Evolutionary conservation across 2,329 filamentous ascomycete genomes (phyloP), one percentile per base, ranked within the genome.

Genomic region (Aspergillus quadrilineatus): DNA sequence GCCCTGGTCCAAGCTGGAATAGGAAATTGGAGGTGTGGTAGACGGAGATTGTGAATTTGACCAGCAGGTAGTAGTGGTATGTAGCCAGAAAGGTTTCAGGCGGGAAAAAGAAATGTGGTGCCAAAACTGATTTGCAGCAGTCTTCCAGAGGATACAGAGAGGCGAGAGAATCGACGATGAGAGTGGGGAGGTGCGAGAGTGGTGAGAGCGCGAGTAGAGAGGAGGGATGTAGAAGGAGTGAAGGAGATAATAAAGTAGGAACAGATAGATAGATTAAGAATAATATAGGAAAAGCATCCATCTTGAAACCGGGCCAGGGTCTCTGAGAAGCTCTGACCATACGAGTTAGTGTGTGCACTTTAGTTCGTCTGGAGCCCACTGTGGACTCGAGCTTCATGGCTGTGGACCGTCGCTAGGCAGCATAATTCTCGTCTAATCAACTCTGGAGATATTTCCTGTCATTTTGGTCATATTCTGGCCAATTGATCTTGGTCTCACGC

Each of bases 291-390:
- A 49, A 45, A 43, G 50, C 46, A 56, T 51, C 55, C 58, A 65
- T 65, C 63, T 62, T 65, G 63, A 65, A 65, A 65, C 63, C 52
- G 47, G 56, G 61, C 61, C 63, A 63, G 61, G 63, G 63, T 65
- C 61, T 59, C 58, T 60, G 50, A 32, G 61, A 60, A 64, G 62
- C 62, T 64, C 62, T 63, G 62, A 59, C 61, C 62, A 64, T 63
- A 51, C 50, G 42, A 46, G 34, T 47, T 53, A 53, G 50, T 29
- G 14, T 47, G 50, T 47, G 50, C 36, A 53, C 50, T 42, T 53
- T 56, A 54, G 30, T 56, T 50, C 49, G 42, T 51, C 52, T 45
- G 48, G 44, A 60, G 57, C 41, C 37, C 53, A 45, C 39, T 45
- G 57, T 59, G 53, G 57, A 48, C 50, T 55, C 53, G 51, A 52